These are phyloP conservation scores for Alloteropsis semialata DNA, from an alignment of 176 grass and related monocot species.

Conservation along the genomic window DNA sequence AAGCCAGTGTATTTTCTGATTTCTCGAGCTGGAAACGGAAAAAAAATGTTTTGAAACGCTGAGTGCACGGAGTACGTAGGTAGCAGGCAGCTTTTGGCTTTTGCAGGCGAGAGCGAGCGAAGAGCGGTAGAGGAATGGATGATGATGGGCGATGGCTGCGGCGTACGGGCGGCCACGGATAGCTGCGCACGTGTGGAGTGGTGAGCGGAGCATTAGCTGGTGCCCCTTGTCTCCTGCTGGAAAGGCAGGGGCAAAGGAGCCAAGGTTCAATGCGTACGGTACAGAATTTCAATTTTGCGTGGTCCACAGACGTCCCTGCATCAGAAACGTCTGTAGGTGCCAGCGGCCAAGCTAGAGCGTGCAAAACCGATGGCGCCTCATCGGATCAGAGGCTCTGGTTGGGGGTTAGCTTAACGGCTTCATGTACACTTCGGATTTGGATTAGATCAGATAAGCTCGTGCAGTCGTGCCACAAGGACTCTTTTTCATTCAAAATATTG, in stretches of 20 bases:
- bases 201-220: conserved; percentile 38
- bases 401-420: neutral
- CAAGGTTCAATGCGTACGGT: neutral
- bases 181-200: conserved; percentile 30
- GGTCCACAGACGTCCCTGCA: conserved; percentile 14
- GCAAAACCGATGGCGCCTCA: neutral
- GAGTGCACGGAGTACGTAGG: neutral
- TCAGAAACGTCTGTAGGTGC: conserved; percentile 29
- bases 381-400: neutral
- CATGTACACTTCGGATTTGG: no score
- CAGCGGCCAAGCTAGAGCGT: neutral
- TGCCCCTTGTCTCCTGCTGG: conserved; percentile 20
- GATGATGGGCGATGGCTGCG: neutral
- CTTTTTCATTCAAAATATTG: no score
- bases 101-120: neutral
- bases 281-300: neutral
- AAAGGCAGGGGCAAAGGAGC: conserved; percentile 23
- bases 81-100: neutral
- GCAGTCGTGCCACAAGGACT: no score
- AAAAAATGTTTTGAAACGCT: neutral
- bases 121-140: no score
- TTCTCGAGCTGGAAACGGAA: neutral
- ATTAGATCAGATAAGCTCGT: no score
- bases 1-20: neutral
- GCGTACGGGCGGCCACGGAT: neutral